Conservation (phyloP, 495 filamentous ascomycete species). For the Opeltia flavorubescens region DNA sequence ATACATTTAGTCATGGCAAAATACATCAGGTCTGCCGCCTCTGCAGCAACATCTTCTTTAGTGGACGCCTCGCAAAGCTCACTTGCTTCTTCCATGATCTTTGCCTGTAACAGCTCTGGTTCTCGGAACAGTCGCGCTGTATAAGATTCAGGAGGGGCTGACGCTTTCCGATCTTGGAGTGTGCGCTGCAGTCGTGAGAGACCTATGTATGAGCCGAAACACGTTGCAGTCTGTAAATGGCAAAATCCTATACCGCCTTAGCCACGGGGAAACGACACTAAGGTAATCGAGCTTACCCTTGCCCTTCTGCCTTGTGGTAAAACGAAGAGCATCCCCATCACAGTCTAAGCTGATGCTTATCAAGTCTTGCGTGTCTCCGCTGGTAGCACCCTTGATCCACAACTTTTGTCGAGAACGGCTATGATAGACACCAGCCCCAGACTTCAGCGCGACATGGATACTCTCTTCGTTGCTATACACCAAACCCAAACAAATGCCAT, state of each 20-base stretch:
- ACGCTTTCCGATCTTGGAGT: conserved; percentile 58
- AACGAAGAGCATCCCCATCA: conserved; percentile 82
- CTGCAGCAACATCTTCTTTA: conserved; percentile 76
- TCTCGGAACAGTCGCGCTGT: conserved; percentile 87
- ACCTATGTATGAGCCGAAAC: conserved; percentile 75
- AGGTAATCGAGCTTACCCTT: conserved; percentile 29
- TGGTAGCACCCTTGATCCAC: conserved; percentile 94
- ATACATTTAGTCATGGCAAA: conserved; percentile 86
- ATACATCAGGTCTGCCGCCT: conserved; percentile 90
- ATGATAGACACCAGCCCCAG: conserved; percentile 87
- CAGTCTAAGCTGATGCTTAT: conserved; percentile 77
- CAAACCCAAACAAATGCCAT: conserved; percentile 70
- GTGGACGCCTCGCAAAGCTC: conserved; percentile 78
- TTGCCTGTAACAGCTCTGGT: conserved; percentile 73
- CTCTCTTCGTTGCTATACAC: conserved; percentile 92
- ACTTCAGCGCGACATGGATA: conserved; percentile 69
- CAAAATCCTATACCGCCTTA: conserved; percentile 58
- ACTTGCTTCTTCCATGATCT: conserved; percentile 96
- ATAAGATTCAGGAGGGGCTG: conserved; percentile 80
- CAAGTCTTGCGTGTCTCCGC: conserved; percentile 83
- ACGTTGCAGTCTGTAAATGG: conserved; percentile 79
- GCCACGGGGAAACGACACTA: not conserved
- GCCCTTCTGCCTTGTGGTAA: conserved; percentile 78
- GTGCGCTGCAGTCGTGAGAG: conserved; percentile 77
- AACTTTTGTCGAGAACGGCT: conserved; percentile 75